These are phyloP conservation scores for Colletotrichum higginsianum DNA, from an alignment of 2,329 filamentous ascomycete genomes.

Conservation along the genomic window DNA sequence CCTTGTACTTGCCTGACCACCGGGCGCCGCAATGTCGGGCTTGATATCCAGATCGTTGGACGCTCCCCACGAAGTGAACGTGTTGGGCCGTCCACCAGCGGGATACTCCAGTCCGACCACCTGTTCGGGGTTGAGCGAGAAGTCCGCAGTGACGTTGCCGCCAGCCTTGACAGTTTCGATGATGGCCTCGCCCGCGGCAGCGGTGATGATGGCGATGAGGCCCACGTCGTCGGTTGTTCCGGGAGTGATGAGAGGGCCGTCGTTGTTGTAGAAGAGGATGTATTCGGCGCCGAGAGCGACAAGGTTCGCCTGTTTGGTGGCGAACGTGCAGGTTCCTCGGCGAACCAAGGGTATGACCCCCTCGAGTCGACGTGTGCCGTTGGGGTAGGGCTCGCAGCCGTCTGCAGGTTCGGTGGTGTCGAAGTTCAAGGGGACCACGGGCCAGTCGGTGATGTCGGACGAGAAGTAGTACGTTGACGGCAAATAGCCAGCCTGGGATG, in stretches of 20 bases:
- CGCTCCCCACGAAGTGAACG: slow-evolving; percentile 60
- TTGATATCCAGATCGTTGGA: slow-evolving; percentile 60
- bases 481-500: slow-evolving; percentile 51
- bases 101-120: slow-evolving; percentile 45
- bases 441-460: slow-evolving; percentile 53
- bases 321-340: slow-evolving; percentile 52
- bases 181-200: slow-evolving; percentile 47
- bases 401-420: slow-evolving; percentile 47
- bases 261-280: slow-evolving; percentile 51
- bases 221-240: slow-evolving; percentile 34
- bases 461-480: slow-evolving; percentile 53
- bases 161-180: slow-evolving; percentile 47
- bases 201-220: slow-evolving; percentile 45
- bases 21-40: slow-evolving; percentile 60
- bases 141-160: slow-evolving; percentile 50
- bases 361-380: slow-evolving; percentile 44
- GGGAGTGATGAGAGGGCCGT: slow-evolving; percentile 42
- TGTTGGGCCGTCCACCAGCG: slow-evolving; percentile 53
- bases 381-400: slow-evolving; percentile 48
- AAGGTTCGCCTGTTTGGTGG: slow-evolving; percentile 49
- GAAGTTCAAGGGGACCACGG: slow-evolving; percentile 47
- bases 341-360: slow-evolving; percentile 50
- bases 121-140: slow-evolving; percentile 47
- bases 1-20: slow-evolving; percentile 48
- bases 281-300: slow-evolving; percentile 47